Conservation (phyloP, 805 yeast genomes). For the Komagataella pseudopastoris region DNA sequence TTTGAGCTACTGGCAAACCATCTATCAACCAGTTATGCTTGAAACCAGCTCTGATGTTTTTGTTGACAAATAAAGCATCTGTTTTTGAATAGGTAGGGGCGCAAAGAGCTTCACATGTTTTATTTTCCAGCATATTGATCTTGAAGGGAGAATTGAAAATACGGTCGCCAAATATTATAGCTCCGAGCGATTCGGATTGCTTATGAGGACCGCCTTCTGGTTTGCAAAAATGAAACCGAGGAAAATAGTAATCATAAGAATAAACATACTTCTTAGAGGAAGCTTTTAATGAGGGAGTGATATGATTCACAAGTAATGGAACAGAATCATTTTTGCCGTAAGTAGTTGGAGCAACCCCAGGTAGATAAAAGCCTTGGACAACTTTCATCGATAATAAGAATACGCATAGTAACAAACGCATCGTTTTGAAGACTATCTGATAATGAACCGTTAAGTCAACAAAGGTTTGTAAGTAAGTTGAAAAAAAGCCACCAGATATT, state of each 20-base stretch:
- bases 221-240: slow-evolving; percentile 69
- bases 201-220: slow-evolving; percentile 56
- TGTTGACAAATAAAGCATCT: slow-evolving; percentile 65
- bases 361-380: slow-evolving; percentile 64
- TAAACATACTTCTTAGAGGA: slow-evolving; percentile 44
- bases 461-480: neutral
- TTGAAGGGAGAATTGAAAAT: slow-evolving; percentile 87
- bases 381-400: slow-evolving; percentile 6
- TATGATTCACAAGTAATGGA: slow-evolving; percentile 76
- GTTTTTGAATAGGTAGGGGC: slow-evolving; percentile 39
- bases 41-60: slow-evolving; percentile 72
- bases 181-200: slow-evolving; percentile 84
- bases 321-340: slow-evolving; percentile 61
- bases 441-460: neutral
- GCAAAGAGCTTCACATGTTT: slow-evolving; percentile 61
- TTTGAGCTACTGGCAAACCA: slow-evolving; percentile 84
- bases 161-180: slow-evolving; percentile 90
- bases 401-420: neutral
- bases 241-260: slow-evolving; percentile 75
- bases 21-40: slow-evolving; percentile 88
- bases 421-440: neutral
- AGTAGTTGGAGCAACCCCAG: slow-evolving; percentile 93
- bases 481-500: neutral
- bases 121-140: slow-evolving; percentile 62
- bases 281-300: slow-evolving; percentile 58